Evolutionary conservation across 1,284 basidiomycete genomes (phyloP), one percentile per base, ranked within the genome.

Genomic region (Heterobasidion parviporum): DNA sequence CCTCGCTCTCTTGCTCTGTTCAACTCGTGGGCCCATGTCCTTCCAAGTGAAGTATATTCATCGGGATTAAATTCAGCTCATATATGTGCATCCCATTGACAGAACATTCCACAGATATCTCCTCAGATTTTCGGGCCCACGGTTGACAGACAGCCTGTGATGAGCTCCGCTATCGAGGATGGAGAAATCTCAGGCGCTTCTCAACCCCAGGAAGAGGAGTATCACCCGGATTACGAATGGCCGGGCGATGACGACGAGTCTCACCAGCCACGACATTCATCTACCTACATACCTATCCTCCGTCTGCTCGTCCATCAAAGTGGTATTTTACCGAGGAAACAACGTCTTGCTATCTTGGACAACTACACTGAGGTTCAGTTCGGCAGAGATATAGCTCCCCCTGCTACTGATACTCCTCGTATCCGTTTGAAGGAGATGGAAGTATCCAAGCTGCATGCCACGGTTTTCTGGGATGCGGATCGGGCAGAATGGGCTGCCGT

Each of bases 351-450:
- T 32, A 72, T 86, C 52, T 66, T 87, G 45, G 86, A 88, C 62
- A 79, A 77, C 2, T 81, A 82, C 62, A 65, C 74, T 4, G 82
- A 89, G 66, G 72, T 82, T 6, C 84, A 89, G 61, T 74, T 91
- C 59, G 88, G 89, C 10, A 76, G 89, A 50, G 88, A 91, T 64
- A 65, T 75, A 34, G 72, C 79, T 2, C 71, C 76, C 2, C 60
- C 70, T 18, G 78, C 78, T 10, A 74, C 71, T 15, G 72, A 73
- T 35, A 78, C 70, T 1, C 85, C 88, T 12, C 76, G 81, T 48
- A 74, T 91, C 53, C 80, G 89, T 49, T 71, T 91, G 38, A 89
- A 87, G 67, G 88, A 91, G 70, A 86, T 91, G 82, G 78, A 80
- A 59, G 87, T 89, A 8, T 89, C 87, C 2, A 91, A 90, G 68